Base-by-base conservation (phyloP, 768 basidiomycete genomes). In the Gyrodon lividus region DNA sequence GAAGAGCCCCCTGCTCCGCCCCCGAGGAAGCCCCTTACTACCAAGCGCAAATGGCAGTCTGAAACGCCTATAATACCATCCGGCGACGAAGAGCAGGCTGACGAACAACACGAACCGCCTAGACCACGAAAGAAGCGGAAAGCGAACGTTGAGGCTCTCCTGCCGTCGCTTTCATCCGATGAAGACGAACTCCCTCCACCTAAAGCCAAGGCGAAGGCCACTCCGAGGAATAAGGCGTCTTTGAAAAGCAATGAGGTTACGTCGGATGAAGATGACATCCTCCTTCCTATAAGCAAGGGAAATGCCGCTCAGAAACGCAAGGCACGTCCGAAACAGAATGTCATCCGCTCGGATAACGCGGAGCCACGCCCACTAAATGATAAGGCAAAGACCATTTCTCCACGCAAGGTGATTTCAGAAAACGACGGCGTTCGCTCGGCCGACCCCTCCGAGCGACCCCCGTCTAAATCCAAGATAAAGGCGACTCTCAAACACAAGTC, bases 81-180 rank as follows among this genome's bases (percentile, higher is more conserved):
- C 23, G 44, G 19, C 2, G 38, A 16, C 14, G 40, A 5, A 2
- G 24, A 5, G 6, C 28, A 43, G 20, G 20, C 0, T 1, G 51
- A 42, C 0, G 50, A 48, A 20, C 16, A 33, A 7, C 9, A 1
- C 17, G 56, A 55, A 13, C 20, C 28, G 19, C 23, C 50, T 0
- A 43, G 60, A 16, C 64, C 60, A 6, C 41, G 6, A 34, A 67
- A 67, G 54, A 67, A 54, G 48, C 62, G 41, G 8, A 67, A 35
- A 28, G 39, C 28, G 34, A n/a, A 14, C 13, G 31, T 56, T 20
- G 55, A 62, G 6, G 30, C 19, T 4, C 20, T 42, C 13, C 19
- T 68, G 0, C 51, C 60, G 0, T 44, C 55, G 0, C 17, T 63
- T 3, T 52, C 61, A 5, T 50, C 58, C 13, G 51, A 56, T 9